A percentile compares a stretch with the other conserved stretches of the same genome.
phyloP scores from a whole-genome alignment of 2,329 filamentous ascomycete genomes.

The Cadophora sp. region DNA sequence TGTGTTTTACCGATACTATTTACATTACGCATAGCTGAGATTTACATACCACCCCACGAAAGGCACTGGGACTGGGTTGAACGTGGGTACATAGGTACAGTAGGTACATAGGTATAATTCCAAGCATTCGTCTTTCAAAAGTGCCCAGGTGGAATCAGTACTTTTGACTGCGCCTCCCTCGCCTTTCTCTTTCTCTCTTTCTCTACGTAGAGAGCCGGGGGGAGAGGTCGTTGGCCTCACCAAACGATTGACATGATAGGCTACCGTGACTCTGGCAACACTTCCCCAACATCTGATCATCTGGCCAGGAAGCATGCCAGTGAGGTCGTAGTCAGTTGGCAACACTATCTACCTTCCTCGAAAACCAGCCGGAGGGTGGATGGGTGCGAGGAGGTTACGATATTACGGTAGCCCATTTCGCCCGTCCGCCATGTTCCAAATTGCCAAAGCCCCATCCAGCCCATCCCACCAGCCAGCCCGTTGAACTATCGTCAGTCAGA shows the following conservation, averaged over 20 bases:
- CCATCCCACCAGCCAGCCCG: no score
- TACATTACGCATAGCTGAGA: background rate
- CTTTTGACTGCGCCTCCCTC: conserved; percentile 19
- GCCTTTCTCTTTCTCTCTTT: background rate
- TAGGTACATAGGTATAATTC: background rate
- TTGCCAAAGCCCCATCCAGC: no score
- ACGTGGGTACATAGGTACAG: no score
- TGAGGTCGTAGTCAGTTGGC: background rate
- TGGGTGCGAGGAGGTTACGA: background rate
- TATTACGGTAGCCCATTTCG: conserved; percentile 7
- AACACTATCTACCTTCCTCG: conserved; percentile 2
- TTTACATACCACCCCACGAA: background rate
- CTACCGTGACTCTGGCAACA: background rate
- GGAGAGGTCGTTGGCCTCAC: background rate
- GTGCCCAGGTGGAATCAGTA: background rate
- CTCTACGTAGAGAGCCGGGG: background rate
- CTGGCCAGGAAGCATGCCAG: background rate
- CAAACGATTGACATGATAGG: conserved; percentile 7
- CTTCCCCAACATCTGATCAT: conserved; percentile 12
- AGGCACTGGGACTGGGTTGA: no score
- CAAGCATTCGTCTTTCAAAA: background rate
- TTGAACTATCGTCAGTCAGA: no score
- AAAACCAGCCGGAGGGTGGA: conserved; percentile 2
- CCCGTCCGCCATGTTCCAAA: background rate
- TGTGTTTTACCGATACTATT: background rate